Percentiles rank a stretch among this genome's conserved stretches.
Conservation (phyloP, 352 stramenopile species). For the Phytopythium montanum region DNA sequence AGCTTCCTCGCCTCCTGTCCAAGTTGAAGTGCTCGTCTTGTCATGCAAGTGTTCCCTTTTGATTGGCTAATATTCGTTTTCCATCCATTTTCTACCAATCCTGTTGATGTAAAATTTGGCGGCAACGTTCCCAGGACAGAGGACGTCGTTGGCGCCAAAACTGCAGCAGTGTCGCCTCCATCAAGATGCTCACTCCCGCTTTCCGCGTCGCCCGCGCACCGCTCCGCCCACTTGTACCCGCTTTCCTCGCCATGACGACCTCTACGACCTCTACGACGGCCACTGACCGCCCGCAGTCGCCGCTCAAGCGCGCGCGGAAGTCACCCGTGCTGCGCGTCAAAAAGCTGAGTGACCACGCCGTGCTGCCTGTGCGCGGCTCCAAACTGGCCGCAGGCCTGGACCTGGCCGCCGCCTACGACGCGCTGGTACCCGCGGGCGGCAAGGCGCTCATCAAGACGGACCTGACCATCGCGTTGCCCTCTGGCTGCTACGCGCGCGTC, state of each 20-base stretch:
- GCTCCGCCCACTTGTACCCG: neutral
- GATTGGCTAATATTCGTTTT: neutral
- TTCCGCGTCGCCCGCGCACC: neutral
- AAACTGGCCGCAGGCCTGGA: constrained; percentile 79
- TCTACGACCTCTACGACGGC: neutral
- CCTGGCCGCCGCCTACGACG: constrained; percentile 82
- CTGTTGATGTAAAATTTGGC: neutral
- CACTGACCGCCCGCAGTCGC: constrained; percentile 9
- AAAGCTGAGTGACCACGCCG: constrained; percentile 79
- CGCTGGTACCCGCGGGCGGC: constrained; percentile 86
- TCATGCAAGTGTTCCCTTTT: neutral
- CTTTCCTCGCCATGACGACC: neutral
- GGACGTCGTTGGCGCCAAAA: constrained; percentile 2
- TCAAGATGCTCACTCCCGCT: neutral
- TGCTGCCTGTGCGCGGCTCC: constrained; percentile 75
- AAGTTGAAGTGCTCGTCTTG: neutral
- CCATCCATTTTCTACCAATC: neutral
- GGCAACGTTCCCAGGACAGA: neutral
- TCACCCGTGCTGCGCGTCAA: constrained; percentile 70
- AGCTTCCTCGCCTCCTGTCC: neutral
- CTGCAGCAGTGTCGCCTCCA: neutral
- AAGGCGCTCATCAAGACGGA: constrained; percentile 98
- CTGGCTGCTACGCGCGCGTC: constrained; percentile 95
- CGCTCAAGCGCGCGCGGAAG: constrained; percentile 24
- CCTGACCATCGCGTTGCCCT: constrained; percentile 92